Base-by-base conservation (phyloP, 768 basidiomycete species). In the Nidularia sp. region DNA sequence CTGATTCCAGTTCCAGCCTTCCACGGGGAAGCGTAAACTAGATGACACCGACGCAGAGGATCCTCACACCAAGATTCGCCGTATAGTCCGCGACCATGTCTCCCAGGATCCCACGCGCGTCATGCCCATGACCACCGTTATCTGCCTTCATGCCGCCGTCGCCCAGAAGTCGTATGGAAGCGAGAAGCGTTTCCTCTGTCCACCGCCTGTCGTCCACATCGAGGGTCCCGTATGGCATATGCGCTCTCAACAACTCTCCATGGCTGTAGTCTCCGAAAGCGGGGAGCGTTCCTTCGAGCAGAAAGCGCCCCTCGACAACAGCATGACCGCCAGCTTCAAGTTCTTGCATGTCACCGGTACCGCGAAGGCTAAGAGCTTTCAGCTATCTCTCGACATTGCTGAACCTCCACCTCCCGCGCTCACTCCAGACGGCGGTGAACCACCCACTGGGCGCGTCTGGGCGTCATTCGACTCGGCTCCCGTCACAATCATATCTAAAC, bases 161-260 rank as follows among this genome's bases (percentile, higher is more conserved):
- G 94, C 92, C 1, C 94, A 97, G 73, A 97, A 97, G 72, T 94
- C 92, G 8, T 97, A 97, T 65, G 92, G 92, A 48, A 92, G 88
- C 67, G 94, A 97, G 73, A 94, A 95, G 68, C 87, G 94, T 52
- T 93, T 95, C 65, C 80, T 98, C 35, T 93, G 90, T 62, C 94
- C 94, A 6, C 93, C 94, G 2, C 94, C 94, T 6, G 83, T 96
- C 53, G 91, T 98, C 32, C 90, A 92, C 59, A 91, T 95, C 57
- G 90, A 93, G 61, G 92, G 93, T 15, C 90, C 93, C 2, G 84
- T 87, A 36, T 85, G 86, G 83, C 87, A 89, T 56, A 86, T 91
- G 76, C 86, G 86, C 49, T 75, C 79, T 35, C 91, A 90, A 66
- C 85, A 86, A 57, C 79, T 93, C 48, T 82, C 88, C 35, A 93